Percentiles rank a stretch among this genome's conserved stretches.
These are phyloP conservation scores for Fusarium marasasianum DNA, from an alignment of 2,329 filamentous ascomycete genomes.

Conservation along the genomic window DNA sequence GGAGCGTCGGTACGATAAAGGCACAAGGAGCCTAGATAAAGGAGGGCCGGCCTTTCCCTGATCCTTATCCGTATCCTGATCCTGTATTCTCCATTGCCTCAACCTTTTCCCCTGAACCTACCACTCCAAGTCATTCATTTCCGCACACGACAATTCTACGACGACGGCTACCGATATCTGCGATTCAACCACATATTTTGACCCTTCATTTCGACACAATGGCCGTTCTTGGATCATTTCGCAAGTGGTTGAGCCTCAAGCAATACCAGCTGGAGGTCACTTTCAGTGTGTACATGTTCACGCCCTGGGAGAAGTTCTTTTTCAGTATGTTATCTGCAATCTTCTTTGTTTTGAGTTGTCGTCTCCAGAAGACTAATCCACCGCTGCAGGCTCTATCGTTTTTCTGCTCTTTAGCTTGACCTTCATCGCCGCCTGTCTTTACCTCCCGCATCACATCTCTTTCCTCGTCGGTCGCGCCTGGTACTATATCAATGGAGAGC, in stretches of 20 bases:
- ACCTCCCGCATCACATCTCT: conserved; percentile 90
- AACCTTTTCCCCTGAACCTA: conserved; percentile 29
- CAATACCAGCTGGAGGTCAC: conserved; percentile 99
- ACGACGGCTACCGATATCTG: not conserved
- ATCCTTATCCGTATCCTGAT: conserved; percentile 11
- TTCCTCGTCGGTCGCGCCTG: conserved; percentile 85
- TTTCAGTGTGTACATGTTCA: conserved; percentile 96
- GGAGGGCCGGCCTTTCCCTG: conserved; percentile 14
- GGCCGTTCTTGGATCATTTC: conserved; percentile 62
- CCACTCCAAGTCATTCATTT: not conserved
- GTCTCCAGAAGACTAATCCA: conserved; percentile 2
- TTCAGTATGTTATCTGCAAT: conserved; percentile 75
- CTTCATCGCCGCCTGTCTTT: conserved; percentile 85
- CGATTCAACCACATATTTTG: not conserved
- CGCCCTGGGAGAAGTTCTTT: conserved; percentile 93
- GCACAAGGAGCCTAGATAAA: conserved; percentile 17
- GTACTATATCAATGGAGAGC: conserved; percentile 94
- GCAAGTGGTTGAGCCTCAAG: conserved; percentile 92
- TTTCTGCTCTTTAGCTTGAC: conserved; percentile 90
- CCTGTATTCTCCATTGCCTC: conserved; percentile 14
- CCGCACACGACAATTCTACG: not conserved
- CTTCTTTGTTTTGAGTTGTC: not conserved
- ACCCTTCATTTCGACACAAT: conserved; percentile 23
- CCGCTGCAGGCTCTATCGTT: conserved; percentile 81
- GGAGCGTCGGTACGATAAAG: conserved; percentile 33